A percentile compares a stretch with the other conserved stretches of the same genome.
These are phyloP conservation scores for Pseudohyphozyma bogoriensis DNA, from an alignment of 768 basidiomycete genomes.

Conservation along the genomic window DNA sequence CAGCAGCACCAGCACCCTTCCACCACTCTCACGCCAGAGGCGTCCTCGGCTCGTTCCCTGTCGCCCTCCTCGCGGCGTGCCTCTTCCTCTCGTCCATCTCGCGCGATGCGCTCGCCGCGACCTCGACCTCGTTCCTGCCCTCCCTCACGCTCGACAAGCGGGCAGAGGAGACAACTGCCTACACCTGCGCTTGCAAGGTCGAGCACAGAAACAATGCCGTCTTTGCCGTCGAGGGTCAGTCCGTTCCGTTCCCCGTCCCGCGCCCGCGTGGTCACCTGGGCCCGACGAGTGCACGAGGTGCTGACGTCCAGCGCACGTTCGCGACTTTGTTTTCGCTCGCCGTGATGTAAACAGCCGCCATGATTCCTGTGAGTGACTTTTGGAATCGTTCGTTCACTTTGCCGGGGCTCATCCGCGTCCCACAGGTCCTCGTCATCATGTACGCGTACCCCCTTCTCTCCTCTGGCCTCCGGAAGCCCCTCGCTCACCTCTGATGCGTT, in stretches of 20 bases:
- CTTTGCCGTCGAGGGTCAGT: neutral
- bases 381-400: neutral
- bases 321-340: no score
- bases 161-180: no score
- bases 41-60: neutral
- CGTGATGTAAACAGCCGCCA: neutral
- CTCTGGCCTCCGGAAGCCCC: neutral
- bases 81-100: neutral
- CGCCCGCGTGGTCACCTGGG: neutral
- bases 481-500: neutral
- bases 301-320: no score
- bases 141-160: neutral
- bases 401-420: neutral
- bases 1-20: neutral
- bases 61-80: neutral
- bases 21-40: neutral
- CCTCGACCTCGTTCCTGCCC: neutral
- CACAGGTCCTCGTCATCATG: conserved; percentile 7
- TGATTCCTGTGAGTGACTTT: neutral
- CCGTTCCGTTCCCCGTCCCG: neutral
- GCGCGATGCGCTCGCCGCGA: neutral
- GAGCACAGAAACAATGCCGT: neutral
- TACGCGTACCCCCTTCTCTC: neutral
- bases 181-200: neutral
- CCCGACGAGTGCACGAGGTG: neutral